Base-by-base conservation (phyloP, 805 yeast species). In the Myxozyma lipomycoides region DNA sequence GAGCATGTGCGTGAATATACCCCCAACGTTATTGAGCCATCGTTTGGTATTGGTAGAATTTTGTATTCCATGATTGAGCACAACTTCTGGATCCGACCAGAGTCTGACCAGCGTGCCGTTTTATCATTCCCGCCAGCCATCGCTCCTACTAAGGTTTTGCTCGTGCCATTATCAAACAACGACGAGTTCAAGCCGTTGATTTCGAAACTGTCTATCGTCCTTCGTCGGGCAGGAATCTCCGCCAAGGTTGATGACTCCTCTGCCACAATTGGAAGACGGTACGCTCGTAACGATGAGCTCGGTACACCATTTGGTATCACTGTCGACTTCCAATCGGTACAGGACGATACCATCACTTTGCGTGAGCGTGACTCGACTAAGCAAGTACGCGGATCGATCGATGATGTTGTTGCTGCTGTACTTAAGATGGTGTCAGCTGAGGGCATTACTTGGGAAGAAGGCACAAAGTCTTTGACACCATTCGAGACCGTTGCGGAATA, bases 281-380 rank as follows among this genome's bases (percentile, higher is more conserved):
- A 91, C 66, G 89, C 98, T 58, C 86, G 98, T 76, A 91, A 91
- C 70, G 98, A 91, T 72, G 98, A 91, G 75, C 78, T 91, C 67
- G 98, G 98, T 71, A 93, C 98, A 48, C 98, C 98, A 62, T 93
- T 93, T 68, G 98, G 98, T 70, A 81, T 91, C 71, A 91, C 98
- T 59, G 85, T 91, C 63, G 98, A 91, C 71, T 91, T 93, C 70
- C 97, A 91, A 59, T 83, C 95, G 48, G 79, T 86, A 56, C 79
- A 84, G 67, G 97, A 91, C 67, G 79, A 80, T 45, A 83, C 96
- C 12, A 86, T 91, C 60, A 91, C 98, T 32, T 77, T 91, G 67
- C 87, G 98, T 78, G 98, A 91, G 73, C 86, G 98, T 77, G 98
- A 91, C 71, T 78, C 95, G 49, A 93, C 98, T 32, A 84, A 82